These are phyloP conservation scores for Bretschneidera sinensis DNA, from an alignment of 345 rosid genomes.

Conservation along the genomic window DNA sequence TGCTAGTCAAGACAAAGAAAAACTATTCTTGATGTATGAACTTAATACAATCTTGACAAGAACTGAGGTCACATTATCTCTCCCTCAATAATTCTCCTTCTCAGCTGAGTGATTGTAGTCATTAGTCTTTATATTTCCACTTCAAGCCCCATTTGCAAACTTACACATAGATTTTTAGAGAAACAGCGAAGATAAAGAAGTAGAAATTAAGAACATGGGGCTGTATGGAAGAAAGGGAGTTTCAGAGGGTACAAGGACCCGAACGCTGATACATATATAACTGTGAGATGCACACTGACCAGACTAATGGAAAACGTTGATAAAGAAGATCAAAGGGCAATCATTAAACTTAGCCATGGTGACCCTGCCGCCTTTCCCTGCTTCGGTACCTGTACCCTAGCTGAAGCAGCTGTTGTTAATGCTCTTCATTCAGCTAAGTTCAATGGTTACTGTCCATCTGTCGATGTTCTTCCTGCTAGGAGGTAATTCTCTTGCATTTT, in stretches of 20 bases:
- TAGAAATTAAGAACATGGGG: slow-evolving; percentile 25
- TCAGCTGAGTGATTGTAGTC: no score
- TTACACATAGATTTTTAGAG: not conserved
- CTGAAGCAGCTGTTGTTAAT: slow-evolving; percentile 46
- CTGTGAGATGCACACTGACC: slow-evolving; percentile 19
- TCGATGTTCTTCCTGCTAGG: slow-evolving; percentile 46
- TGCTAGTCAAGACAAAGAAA: no score
- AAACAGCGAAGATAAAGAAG: not conserved
- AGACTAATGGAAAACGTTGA: slow-evolving; percentile 21
- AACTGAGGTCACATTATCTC: not conserved
- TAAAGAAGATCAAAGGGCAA: slow-evolving; percentile 24
- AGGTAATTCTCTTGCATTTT: slow-evolving; percentile 23
- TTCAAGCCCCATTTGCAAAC: not conserved
- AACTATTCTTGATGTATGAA: no score
- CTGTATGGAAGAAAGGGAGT: slow-evolving; percentile 13
- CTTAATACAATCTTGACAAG: not conserved
- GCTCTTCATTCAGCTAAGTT: slow-evolving; percentile 37
- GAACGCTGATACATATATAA: slow-evolving; percentile 5
- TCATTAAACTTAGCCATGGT: slow-evolving; percentile 43
- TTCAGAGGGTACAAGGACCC: slow-evolving; percentile 15
- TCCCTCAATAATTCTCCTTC: no score
- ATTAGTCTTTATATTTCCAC: not conserved
- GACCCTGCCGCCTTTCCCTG: slow-evolving; percentile 46
- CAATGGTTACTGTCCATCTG: slow-evolving; percentile 35
- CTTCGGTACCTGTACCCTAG: slow-evolving; percentile 29